Base-by-base conservation (phyloP, 331 rosid genomes). In the Quercus lobata region DNA sequence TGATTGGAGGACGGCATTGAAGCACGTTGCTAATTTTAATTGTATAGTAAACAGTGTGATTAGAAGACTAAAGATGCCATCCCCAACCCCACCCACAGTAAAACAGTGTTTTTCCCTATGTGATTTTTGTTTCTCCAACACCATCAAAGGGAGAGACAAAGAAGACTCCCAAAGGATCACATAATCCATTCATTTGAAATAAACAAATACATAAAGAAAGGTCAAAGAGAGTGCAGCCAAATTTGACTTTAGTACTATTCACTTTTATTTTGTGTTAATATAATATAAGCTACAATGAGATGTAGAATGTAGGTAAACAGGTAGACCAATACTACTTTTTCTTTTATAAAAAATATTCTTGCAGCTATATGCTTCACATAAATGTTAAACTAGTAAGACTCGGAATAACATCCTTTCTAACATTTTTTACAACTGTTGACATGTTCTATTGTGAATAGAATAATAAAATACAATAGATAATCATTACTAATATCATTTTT, bases 1-100 rank as follows among this genome's bases (percentile, higher is more conserved):
- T 27, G 30, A 27, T 27, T 27, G 30, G 30, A 27, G 30, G 72
- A 53, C 53, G 44, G 71, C 71, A 65, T 35, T 9, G 53, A 49
- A 71, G 53, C 34, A 58, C n/a, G 72, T 29, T 57, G 34, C 44
- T 12, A 81, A 19, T 52, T 76, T 76, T 52, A 24, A 6, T 22
- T 30, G 44, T 29, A 44, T 70, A 7, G 5, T 17, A 2, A 65
- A 76, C 69, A 16, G n/a, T 49, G 69, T 46, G 76, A 53, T 78
- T 56, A 18, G 52, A 66, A 27, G 76, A 71, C 53, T 55, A 62
- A 78, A 34, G 69, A 54, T 29, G 72, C 77, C 41, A 17, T 58
- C 21, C 41, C n/a, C 74, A 21, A n/a, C 32, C 21, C 8, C 74
- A 21, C 21, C 30, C 21, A 66, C 72, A 32, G 72, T 34, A 18